phyloP scores from a whole-genome alignment of 2,329 filamentous ascomycete genomes.

The Epichloe sibirici region DNA sequence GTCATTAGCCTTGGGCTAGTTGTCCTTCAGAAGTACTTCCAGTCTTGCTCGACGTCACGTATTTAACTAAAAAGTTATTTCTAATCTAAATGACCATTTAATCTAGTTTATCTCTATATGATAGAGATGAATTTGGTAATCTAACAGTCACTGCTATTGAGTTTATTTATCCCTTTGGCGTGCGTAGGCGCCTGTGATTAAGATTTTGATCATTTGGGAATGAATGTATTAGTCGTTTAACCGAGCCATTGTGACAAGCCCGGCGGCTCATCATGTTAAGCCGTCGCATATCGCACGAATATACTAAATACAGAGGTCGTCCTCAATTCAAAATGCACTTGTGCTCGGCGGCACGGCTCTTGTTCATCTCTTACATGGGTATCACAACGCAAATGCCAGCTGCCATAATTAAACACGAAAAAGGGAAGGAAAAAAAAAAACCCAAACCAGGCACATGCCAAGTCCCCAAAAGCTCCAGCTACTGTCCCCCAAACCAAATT shows the following conservation, averaged over 20 bases:
- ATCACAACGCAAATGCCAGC: slow-evolving; percentile 1
- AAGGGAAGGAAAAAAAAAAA: neutral
- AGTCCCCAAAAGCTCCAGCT: neutral
- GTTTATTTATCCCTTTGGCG: no score
- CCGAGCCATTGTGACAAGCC: no score
- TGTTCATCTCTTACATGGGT: neutral
- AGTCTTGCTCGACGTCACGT: neutral
- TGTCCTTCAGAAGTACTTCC: neutral
- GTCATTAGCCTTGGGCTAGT: neutral
- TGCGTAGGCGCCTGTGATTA: no score
- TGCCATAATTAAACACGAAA: neutral
- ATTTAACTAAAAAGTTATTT: no score
- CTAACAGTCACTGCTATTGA: no score
- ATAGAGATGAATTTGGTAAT: no score
- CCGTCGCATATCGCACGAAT: neutral
- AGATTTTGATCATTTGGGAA: no score
- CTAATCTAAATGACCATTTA: no score
- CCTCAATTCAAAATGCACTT: neutral
- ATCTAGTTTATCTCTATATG: no score
- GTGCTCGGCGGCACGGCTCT: neutral
- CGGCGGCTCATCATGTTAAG: neutral
- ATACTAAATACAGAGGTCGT: neutral
- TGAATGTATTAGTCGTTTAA: no score
- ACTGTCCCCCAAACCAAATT: neutral
- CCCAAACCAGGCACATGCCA: neutral